Conservation (phyloP, 352 stramenopile species). For the Pythium dissimile region DNA sequence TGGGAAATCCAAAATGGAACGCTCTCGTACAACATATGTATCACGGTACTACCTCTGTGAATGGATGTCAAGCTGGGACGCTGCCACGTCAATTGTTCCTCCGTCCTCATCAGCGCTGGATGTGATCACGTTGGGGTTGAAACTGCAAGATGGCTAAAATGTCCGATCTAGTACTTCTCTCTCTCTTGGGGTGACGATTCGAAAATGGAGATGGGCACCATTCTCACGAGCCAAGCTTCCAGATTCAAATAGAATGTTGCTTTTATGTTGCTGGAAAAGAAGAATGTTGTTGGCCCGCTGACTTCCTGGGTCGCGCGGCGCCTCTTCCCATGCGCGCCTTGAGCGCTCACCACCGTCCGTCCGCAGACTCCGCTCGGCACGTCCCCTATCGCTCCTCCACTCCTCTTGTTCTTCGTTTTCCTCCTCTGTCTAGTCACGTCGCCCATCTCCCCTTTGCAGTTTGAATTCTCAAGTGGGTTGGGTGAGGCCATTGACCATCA, state of each 20-base stretch:
- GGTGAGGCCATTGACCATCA: slow-evolving; percentile 23
- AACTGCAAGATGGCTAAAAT: slow-evolving; percentile 12
- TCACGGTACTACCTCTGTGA: not conserved
- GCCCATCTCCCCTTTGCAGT: slow-evolving; percentile 17
- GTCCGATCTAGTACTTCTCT: slow-evolving; percentile 8
- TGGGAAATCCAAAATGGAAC: not conserved
- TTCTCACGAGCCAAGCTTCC: not conserved
- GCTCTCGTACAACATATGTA: not conserved
- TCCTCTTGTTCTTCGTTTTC: slow-evolving; percentile 10
- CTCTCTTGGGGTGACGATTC: slow-evolving; percentile 13
- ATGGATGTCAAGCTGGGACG: not conserved
- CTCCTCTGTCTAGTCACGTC: slow-evolving; percentile 22
- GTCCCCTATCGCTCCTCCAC: not conserved
- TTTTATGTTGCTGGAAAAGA: slow-evolving; percentile 3
- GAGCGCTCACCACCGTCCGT: slow-evolving; percentile 10
- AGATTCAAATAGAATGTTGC: slow-evolving; percentile 12
- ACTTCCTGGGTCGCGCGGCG: not conserved
- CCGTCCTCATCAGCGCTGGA: slow-evolving; percentile 1
- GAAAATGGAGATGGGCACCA: slow-evolving; percentile 5
- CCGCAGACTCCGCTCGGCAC: not conserved
- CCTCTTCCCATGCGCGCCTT: slow-evolving; percentile 16
- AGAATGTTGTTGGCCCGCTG: slow-evolving; percentile 5
- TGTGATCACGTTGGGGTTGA: not conserved
- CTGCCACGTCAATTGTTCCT: slow-evolving; percentile 16
- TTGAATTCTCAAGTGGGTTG: slow-evolving; percentile 38